Base-by-base conservation (phyloP, 2,329 filamentous ascomycete genomes). In the Xylaria sp. region DNA sequence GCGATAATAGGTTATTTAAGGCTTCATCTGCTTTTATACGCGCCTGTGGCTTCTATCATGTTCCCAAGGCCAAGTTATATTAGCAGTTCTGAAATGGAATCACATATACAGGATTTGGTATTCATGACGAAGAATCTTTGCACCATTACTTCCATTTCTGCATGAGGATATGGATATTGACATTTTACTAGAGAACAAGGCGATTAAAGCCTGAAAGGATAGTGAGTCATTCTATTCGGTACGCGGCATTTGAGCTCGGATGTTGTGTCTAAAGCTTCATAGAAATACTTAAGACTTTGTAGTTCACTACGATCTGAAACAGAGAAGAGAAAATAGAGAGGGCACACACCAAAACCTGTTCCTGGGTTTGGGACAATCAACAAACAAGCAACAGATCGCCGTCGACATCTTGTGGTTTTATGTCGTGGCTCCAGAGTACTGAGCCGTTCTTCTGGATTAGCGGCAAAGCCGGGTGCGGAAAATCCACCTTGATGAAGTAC, bases 391-490 rank as follows among this genome's bases (percentile, higher is more conserved):
- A n/a, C n/a, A n/a, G n/a, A n/a, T n/a, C 29, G 18, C 12, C n/a
- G 18, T 13, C 50, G 3, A n/a, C 9, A 32, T 25, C 50, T 32
- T 23, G 29, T 55, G 53, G 21, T 9, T 55, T 55, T 13, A 35
- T 40, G 4, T 37, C 53, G 5, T 55, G 53, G 53, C 53, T 55
- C 10, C 53, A 4, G 32, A 55, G 29, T 35, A n/a, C 53, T 10
- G 32, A 55, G 18, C 27, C 8, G 32, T 32, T 55, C 32, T 23
- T 55, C 2, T 37, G 53, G 53, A 55, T 55, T 23, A 55, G 29
- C 53, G 53, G 53, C 53, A 55, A 55, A 23, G 53, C 53, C 18
- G 53, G 53, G 21, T 55, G 53, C 29, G 53, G 53, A 21, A 55
- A 55, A 37, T 55, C 53, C 18, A 55, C 53, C 2, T 12, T 55